Percentiles rank a stretch among this genome's conserved stretches.
Evolutionary conservation across 495 filamentous ascomycete genomes (phyloP).

Genomic region (Penicillium chermesinum): DNA sequence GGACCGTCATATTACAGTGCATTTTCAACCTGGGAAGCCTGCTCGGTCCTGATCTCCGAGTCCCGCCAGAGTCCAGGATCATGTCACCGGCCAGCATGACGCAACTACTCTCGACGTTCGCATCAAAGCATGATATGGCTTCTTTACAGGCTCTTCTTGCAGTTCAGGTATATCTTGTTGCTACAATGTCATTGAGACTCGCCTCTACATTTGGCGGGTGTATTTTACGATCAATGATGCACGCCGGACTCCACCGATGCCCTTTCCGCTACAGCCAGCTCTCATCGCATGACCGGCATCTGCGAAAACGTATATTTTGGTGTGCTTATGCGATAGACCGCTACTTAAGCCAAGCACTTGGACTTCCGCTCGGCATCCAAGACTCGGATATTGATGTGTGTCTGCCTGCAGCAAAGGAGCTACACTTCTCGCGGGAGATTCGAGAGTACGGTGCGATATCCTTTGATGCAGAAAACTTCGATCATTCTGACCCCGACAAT

Average conservation of each 20-base stretch:
- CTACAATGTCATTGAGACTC: slow-evolving; percentile 34
- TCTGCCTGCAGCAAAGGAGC: slow-evolving; percentile 26
- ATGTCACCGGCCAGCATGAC: slow-evolving; percentile 26
- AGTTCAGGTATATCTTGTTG: slow-evolving; percentile 35
- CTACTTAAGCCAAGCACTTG: slow-evolving; percentile 44
- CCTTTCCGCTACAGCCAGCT: slow-evolving; percentile 40
- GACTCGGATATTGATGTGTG: slow-evolving; percentile 42
- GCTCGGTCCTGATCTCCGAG: slow-evolving; percentile 21
- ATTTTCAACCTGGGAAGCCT: slow-evolving; percentile 35
- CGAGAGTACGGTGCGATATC: not conserved
- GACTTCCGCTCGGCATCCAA: slow-evolving; percentile 39
- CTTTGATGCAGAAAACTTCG: not conserved
- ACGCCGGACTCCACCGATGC: slow-evolving; percentile 40
- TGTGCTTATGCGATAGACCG: slow-evolving; percentile 47
- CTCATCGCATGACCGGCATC: slow-evolving; percentile 35
- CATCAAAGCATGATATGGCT: slow-evolving; percentile 30
- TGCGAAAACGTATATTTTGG: slow-evolving; percentile 48
- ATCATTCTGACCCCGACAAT: no score
- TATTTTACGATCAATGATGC: slow-evolving; percentile 37
- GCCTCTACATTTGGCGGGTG: slow-evolving; percentile 38
- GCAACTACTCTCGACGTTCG: slow-evolving; percentile 23
- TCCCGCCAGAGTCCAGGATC: slow-evolving; percentile 26
- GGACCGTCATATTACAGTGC: slow-evolving; percentile 39
- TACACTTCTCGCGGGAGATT: slow-evolving; percentile 21
- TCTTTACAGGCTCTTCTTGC: slow-evolving; percentile 37